Conservation (phyloP, 2,329 filamentous ascomycete genomes). For the Pseudocercospora macadamiae region DNA sequence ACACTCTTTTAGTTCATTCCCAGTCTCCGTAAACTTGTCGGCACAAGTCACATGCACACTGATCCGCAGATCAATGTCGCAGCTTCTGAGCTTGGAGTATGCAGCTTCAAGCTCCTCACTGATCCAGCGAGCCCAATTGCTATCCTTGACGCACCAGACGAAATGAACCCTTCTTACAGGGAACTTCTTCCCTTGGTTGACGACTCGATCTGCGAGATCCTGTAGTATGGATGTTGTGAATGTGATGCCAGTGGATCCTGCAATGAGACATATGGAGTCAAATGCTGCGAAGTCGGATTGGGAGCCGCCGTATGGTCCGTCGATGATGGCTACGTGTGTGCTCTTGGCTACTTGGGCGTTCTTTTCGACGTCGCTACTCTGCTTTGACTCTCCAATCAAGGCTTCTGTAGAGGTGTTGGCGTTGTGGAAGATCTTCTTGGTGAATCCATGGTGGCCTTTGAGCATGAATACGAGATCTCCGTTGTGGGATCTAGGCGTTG, state of each 20-base stretch:
- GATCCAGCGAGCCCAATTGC: slow-evolving; percentile 26
- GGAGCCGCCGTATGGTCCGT: slow-evolving; percentile 32
- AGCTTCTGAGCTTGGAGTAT: slow-evolving; percentile 20
- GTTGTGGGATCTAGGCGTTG: slow-evolving; percentile 30
- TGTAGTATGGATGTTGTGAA: slow-evolving; percentile 33
- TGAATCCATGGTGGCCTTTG: slow-evolving; percentile 35
- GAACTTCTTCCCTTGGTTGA: slow-evolving; percentile 19
- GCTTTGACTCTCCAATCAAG: slow-evolving; percentile 21
- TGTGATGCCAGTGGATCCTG: slow-evolving; percentile 35
- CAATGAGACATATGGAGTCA: slow-evolving; percentile 32
- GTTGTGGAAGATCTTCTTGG: slow-evolving; percentile 29
- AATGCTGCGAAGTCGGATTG: slow-evolving; percentile 33
- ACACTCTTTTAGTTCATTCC: slow-evolving; percentile 24
- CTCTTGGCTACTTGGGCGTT: slow-evolving; percentile 18
- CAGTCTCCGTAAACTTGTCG: slow-evolving; percentile 27
- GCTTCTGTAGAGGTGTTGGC: slow-evolving; percentile 28
- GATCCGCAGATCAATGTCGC: slow-evolving; percentile 27
- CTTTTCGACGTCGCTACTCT: slow-evolving; percentile 15
- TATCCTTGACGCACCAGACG: slow-evolving; percentile 34
- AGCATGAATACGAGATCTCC: slow-evolving; percentile 35
- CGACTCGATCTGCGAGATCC: slow-evolving; percentile 30
- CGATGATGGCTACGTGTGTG: slow-evolving; percentile 27
- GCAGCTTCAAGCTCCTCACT: slow-evolving; percentile 26
- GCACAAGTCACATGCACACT: slow-evolving; percentile 33
- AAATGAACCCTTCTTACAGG: slow-evolving; percentile 29